Percentiles rank a stretch among this genome's conserved stretches.
Evolutionary conservation across 352 stramenopile genomes (phyloP).

Genomic region (Halophytophthora batemanensis): DNA sequence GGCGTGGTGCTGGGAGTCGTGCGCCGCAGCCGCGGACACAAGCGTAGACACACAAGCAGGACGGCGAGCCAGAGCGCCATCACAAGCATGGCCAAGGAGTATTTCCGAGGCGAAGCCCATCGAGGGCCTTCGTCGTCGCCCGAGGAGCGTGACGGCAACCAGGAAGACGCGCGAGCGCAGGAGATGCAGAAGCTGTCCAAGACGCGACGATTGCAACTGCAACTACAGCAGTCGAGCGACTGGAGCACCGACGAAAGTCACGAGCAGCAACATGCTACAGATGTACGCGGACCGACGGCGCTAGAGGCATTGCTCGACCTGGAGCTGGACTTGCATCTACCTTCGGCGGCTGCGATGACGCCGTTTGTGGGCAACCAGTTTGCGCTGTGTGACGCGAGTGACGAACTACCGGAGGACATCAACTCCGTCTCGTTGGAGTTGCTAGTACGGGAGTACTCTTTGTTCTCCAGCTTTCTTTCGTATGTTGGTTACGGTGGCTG

Average conservation of each 20-base stretch:
- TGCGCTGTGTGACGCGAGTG: slow-evolving; percentile 1
- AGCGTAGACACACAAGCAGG: too few species aligned
- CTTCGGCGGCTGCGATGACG: slow-evolving; percentile 5
- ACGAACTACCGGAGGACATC: slow-evolving; percentile 12
- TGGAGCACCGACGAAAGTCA: slow-evolving; percentile 1
- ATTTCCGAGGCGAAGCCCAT: too few species aligned
- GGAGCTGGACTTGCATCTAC: slow-evolving; percentile 38
- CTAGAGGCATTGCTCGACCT: slow-evolving; percentile 48
- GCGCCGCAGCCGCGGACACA: neutral
- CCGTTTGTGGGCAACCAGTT: slow-evolving; percentile 28
- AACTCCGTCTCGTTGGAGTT: slow-evolving; percentile 52
- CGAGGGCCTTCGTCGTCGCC: neutral
- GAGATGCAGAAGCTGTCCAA: slow-evolving; percentile 7
- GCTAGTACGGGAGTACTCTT: slow-evolving; percentile 27
- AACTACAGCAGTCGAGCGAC: slow-evolving; percentile 17
- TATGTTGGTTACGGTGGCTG: too few species aligned
- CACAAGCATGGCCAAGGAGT: slow-evolving; percentile 18
- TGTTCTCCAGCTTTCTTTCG: neutral
- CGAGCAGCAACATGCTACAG: neutral
- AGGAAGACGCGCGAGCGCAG: slow-evolving; percentile 19
- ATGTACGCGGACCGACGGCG: slow-evolving; percentile 16
- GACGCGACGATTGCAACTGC: slow-evolving; percentile 1
- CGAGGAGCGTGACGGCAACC: slow-evolving; percentile 23
- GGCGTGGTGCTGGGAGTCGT: neutral
- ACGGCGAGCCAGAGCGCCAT: neutral